These are phyloP conservation scores for Paraleonurus japonicus DNA, from an alignment of 257 asterid species.

Conservation along the genomic window DNA sequence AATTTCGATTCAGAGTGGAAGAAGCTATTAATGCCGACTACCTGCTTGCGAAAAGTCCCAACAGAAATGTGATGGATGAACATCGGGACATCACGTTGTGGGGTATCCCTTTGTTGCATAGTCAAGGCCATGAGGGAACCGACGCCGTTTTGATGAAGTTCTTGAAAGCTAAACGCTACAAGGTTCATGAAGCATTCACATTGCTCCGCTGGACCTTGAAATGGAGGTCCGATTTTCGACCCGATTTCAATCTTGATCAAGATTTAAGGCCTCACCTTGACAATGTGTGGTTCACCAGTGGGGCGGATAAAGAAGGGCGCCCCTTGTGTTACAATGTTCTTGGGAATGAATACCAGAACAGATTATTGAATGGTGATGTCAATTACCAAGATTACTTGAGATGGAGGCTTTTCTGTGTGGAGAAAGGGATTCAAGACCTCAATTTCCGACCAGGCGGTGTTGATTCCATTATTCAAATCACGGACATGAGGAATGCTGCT, in stretches of 20 bases:
- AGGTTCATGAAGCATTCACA: slow-evolving; percentile 53
- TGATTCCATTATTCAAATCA: slow-evolving; percentile 56
- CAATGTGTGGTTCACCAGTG: slow-evolving; percentile 47
- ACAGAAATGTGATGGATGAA: background rate
- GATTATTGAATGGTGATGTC: slow-evolving; percentile 27
- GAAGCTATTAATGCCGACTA: slow-evolving; percentile 56
- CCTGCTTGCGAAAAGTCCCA: slow-evolving; percentile 32
- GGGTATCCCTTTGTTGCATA: slow-evolving; percentile 75
- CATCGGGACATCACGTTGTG: slow-evolving; percentile 44
- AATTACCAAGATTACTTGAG: slow-evolving; percentile 42
- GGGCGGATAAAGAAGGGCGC: slow-evolving; percentile 63
- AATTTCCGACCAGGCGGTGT: slow-evolving; percentile 60
- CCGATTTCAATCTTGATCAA: slow-evolving; percentile 34
- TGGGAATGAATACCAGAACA: slow-evolving; percentile 42
- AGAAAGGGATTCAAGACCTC: slow-evolving; percentile 54
- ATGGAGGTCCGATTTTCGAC: slow-evolving; percentile 57
- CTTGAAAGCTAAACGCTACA: slow-evolving; percentile 54
- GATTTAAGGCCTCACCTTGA: slow-evolving; percentile 33
- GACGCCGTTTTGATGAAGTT: slow-evolving; percentile 60
- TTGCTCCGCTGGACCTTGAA: slow-evolving; percentile 52
- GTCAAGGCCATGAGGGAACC: slow-evolving; percentile 45
- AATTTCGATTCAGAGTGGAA: slow-evolving; percentile 56
- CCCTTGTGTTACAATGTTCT: slow-evolving; percentile 54
- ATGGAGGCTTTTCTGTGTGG: slow-evolving; percentile 70
- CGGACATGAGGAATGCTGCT: slow-evolving; percentile 54